These are phyloP conservation scores for Fusarium goolgardi DNA, from an alignment of 2,329 filamentous ascomycete species.

Conservation along the genomic window DNA sequence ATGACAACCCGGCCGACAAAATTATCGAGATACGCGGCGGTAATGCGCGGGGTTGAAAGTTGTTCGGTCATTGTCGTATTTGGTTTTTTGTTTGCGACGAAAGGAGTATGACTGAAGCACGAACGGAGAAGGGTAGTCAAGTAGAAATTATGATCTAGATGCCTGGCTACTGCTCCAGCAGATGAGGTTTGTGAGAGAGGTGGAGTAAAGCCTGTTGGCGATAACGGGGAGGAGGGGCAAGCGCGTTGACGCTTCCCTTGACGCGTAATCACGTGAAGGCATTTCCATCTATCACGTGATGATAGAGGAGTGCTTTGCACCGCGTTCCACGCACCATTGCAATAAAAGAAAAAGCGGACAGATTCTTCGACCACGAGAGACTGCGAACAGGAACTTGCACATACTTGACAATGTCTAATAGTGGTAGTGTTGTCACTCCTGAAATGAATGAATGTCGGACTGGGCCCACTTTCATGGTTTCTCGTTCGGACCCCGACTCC, in stretches of 20 bases:
- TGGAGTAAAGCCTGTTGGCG: slow-evolving; percentile 26
- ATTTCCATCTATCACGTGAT: slow-evolving; percentile 1
- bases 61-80: slow-evolving; percentile 70
- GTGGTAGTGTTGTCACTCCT: neutral
- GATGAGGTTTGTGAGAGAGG: neutral
- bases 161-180: neutral
- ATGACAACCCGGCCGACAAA: slow-evolving; percentile 83
- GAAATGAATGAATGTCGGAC: neutral
- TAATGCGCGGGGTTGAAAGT: slow-evolving; percentile 81
- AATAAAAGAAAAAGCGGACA: no score
- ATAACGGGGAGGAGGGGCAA: slow-evolving; percentile 24
- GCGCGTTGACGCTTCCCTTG: slow-evolving; percentile 24
- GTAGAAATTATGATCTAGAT: neutral
- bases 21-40: slow-evolving; percentile 79
- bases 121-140: rapidly evolving
- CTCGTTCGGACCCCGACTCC: slow-evolving; percentile 29
- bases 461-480: neutral
- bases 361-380: neutral
- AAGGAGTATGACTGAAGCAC: neutral
- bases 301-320: rapidly evolving
- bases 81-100: slow-evolving; percentile 21
- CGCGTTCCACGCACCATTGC: no score
- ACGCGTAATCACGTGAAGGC: slow-evolving; percentile 40
- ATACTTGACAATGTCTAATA: neutral
- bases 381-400: neutral